Percentiles rank a stretch among this genome's conserved stretches.
These are phyloP conservation scores for Podospora conica DNA, from an alignment of 495 filamentous ascomycete genomes.

Conservation along the genomic window DNA sequence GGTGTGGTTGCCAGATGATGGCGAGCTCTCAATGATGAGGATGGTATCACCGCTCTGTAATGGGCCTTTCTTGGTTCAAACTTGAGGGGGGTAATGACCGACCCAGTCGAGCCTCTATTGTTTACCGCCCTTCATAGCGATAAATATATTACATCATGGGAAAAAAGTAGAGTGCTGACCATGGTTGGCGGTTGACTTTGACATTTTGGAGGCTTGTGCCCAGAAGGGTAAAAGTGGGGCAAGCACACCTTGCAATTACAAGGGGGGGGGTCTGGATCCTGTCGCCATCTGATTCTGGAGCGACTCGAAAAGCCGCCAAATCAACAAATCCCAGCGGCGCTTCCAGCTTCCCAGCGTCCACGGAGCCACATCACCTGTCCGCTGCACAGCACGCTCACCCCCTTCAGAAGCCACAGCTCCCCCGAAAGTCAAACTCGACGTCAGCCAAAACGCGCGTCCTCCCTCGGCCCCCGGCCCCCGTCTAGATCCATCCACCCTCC, in stretches of 20 bases:
- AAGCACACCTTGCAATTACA: conserved; percentile 2
- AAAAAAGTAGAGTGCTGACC: not conserved
- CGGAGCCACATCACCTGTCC: not conserved
- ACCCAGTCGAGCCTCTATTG: too few relatives aligned
- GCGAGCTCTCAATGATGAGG: not conserved
- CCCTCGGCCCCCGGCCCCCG: not conserved
- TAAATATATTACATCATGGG: too few relatives aligned
- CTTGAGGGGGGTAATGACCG: too few relatives aligned
- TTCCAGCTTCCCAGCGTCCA: conserved; percentile 1
- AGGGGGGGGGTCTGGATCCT: not conserved
- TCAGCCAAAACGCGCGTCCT: not conserved
- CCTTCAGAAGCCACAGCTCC: not conserved
- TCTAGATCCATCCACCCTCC: conserved; percentile 2
- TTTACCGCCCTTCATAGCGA: too few relatives aligned
- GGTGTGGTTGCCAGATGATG: not conserved
- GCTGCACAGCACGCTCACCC: not conserved
- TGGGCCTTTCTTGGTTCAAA: too few relatives aligned
- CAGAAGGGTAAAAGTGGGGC: not conserved
- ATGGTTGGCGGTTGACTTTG: not conserved
- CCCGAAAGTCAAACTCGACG: not conserved
- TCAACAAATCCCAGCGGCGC: not conserved
- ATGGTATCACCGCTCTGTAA: not conserved
- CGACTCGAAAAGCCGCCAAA: conserved; percentile 2
- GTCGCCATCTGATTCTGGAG: not conserved
- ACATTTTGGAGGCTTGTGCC: not conserved